A percentile compares a stretch with the other conserved stretches of the same genome.
Evolutionary conservation across 1,284 basidiomycete species (phyloP).

Genomic region (Melampsora medusae): DNA sequence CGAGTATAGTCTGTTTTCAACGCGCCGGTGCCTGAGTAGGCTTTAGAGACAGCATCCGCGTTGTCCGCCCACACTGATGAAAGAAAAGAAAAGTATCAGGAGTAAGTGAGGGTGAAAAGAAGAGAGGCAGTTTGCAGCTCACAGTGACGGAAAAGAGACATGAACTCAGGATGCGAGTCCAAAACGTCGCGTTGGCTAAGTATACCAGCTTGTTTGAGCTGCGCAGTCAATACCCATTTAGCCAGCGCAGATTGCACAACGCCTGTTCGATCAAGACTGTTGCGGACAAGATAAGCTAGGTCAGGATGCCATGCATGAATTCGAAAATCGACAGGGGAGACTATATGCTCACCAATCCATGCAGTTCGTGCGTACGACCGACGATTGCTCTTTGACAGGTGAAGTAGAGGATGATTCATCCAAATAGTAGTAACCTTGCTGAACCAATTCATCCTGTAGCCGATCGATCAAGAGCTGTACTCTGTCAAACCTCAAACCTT

Average conservation of each 20-base stretch:
- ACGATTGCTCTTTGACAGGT: constrained; percentile 61
- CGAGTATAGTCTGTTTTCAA: constrained; percentile 92
- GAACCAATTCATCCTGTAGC: constrained; percentile 70
- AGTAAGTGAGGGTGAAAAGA: constrained; percentile 16
- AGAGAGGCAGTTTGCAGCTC: constrained; percentile 53
- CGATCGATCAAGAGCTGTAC: constrained; percentile 78
- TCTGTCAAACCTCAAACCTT: constrained; percentile 89
- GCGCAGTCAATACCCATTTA: constrained; percentile 76
- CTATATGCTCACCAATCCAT: constrained; percentile 54
- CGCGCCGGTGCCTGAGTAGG: constrained; percentile 92
- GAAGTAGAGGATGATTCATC: constrained; percentile 25
- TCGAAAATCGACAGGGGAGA: neutral
- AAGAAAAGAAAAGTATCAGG: constrained; percentile 4
- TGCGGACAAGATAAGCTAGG: constrained; percentile 63
- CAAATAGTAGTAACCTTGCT: constrained; percentile 64
- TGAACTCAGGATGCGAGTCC: constrained; percentile 74
- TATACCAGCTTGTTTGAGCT: constrained; percentile 72
- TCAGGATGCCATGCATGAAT: neutral
- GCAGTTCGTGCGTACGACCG: constrained; percentile 77
- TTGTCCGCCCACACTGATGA: constrained; percentile 94
- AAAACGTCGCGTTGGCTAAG: constrained; percentile 68
- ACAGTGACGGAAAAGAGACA: constrained; percentile 84
- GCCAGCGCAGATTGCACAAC: constrained; percentile 68
- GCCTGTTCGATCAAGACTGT: constrained; percentile 94
- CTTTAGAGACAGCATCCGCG: constrained; percentile 83